Base-by-base conservation (phyloP, 371 early-diverging fungal genomes). In the Saksenaea oblongispora region DNA sequence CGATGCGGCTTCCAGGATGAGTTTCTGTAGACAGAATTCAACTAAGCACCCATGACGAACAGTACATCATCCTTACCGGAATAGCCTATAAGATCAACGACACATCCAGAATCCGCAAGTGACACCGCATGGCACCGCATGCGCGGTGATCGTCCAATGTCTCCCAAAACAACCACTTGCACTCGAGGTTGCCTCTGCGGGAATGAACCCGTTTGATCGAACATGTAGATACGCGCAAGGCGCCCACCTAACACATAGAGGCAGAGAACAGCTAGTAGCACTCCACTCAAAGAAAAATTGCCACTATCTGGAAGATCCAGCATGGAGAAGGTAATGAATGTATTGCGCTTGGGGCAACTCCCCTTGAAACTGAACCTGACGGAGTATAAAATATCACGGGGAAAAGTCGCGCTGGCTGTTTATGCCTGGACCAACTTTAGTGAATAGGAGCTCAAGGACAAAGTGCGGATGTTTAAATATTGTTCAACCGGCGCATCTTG, bases 121-220 rank as follows among this genome's bases (percentile, higher is more conserved):
- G 94, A 92, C 7, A 87, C 69, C n/a, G 95, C 95, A 71, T 98
- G 98, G 65, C 93, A 89, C 61, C 91, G 84, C 91, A 96, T 97
- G n/a, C 98, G 90, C 11, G 98, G 97, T n/a, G 95, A 94, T 60
- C 91, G 87, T 5, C 95, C 96, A 67, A 96, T 85, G 70, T 97
- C 98, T 2, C 95, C 97, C 34, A 96, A 76, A 2, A 97, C 97
- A 11, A 95, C 81, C 17, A 95, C 82, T 39, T 83, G 82, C 5
- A 87, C 87, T 28, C 76, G 64, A 0, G 74, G 58, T 18, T 69
- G 66, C 44, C 66, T 67, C 22, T 78, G 71, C 17, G 69, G 17
- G 1, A 69, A 63, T 1, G 66, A 61, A 3, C 69, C 71, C 2
- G 73, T 56, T 26, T 42, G 34, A 10, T 76, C 76, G 62, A 79